Conservation (phyloP, 352 stramenopile genomes). For the Pilasporangium apinafurcum region DNA sequence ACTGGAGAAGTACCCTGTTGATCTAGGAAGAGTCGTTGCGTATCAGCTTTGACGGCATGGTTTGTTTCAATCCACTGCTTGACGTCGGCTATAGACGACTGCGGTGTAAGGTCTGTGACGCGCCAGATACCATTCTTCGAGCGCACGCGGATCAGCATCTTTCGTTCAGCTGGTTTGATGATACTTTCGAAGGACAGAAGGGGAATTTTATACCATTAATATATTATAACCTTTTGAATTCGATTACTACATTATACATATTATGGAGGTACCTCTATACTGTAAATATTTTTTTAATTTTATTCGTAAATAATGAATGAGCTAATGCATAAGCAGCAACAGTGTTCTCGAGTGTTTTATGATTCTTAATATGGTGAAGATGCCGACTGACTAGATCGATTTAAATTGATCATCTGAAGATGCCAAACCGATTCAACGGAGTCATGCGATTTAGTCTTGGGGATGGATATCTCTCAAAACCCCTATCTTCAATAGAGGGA, state of each 20-base stretch:
- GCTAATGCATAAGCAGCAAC: not conserved
- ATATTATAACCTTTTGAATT: not conserved
- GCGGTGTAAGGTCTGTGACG: conserved; percentile 49
- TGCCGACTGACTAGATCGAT: too few species aligned
- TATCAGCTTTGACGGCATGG: conserved; percentile 45
- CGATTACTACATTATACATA: not conserved
- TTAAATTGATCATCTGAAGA: too few species aligned
- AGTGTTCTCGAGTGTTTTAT: not conserved
- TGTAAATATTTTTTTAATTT: too few species aligned
- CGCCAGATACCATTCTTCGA: conserved; percentile 88
- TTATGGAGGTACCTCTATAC: too few species aligned
- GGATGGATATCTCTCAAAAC: too few species aligned
- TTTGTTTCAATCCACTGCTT: conserved; percentile 73
- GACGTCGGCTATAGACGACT: conserved; percentile 62
- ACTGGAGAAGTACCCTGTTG: conserved; percentile 25
- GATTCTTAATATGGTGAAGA: too few species aligned
- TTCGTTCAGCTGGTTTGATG: not conserved
- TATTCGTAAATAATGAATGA: not conserved
- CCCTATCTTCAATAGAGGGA: too few species aligned
- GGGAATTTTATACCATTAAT: not conserved
- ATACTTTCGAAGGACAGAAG: not conserved
- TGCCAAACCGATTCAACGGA: too few species aligned
- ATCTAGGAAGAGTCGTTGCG: conserved; percentile 57
- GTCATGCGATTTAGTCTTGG: too few species aligned
- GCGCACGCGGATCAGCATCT: conserved; percentile 80